Conservation (phyloP, 2,329 filamentous ascomycete genomes). For the Emmonsia crescens region DNA sequence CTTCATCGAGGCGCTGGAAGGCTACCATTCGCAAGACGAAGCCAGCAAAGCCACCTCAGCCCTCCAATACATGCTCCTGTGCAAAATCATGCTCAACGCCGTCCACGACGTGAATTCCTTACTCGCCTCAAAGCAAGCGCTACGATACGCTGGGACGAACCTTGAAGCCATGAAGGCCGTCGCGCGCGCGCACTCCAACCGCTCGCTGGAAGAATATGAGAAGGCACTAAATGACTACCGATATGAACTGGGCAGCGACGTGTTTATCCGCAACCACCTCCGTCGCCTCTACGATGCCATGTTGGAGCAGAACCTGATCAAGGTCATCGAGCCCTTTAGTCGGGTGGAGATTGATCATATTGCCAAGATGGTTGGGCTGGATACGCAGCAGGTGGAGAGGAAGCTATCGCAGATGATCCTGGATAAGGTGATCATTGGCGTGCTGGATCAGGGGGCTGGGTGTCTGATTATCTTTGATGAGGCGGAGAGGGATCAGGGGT, state of each 20-base stretch:
- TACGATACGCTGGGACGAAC: slow-evolving; percentile 90
- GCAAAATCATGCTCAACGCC: slow-evolving; percentile 99
- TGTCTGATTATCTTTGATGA: slow-evolving; percentile 97
- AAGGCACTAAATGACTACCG: slow-evolving; percentile 80
- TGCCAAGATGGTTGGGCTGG: slow-evolving; percentile 92
- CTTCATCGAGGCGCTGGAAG: slow-evolving; percentile 97
- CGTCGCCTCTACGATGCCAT: slow-evolving; percentile 94
- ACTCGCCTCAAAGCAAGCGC: slow-evolving; percentile 90
- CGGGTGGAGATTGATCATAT: slow-evolving; percentile 95
- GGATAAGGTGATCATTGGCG: slow-evolving; percentile 96
- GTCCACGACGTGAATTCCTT: slow-evolving; percentile 92
- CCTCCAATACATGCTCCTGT: slow-evolving; percentile 97
- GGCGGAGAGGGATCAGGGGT: slow-evolving; percentile 82
- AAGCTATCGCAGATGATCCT: slow-evolving; percentile 99
- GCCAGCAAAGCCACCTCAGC: slow-evolving; percentile 83
- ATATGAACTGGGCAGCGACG: slow-evolving; percentile 85
- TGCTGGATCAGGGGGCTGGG: slow-evolving; percentile 92
- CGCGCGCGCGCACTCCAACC: slow-evolving; percentile 86
- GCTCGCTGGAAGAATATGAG: slow-evolving; percentile 95
- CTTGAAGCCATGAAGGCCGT: slow-evolving; percentile 99
- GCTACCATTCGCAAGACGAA: slow-evolving; percentile 90
- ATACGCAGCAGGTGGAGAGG: slow-evolving; percentile 92
- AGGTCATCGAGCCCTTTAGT: slow-evolving; percentile 98
- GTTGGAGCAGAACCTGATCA: slow-evolving; percentile 98
- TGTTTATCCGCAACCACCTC: slow-evolving; percentile 95